phyloP scores from a whole-genome alignment of 805 yeast species.

The Candida krabiensis region DNA sequence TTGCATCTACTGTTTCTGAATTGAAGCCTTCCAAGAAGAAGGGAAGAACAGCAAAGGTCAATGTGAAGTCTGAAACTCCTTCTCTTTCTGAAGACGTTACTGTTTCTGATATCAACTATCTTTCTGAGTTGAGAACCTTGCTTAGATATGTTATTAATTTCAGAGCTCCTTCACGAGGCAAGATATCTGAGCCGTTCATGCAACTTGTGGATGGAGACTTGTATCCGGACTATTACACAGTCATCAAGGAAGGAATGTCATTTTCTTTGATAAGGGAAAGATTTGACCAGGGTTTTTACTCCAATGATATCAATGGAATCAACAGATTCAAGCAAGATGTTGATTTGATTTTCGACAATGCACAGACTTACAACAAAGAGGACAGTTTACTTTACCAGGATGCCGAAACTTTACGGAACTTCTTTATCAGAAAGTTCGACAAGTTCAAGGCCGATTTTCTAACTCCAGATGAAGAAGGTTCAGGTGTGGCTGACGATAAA shows the following conservation, averaged over 20 bases:
- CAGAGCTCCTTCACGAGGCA: slow-evolving; percentile 49
- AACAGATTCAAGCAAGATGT: slow-evolving; percentile 60
- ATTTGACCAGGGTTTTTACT: slow-evolving; percentile 51
- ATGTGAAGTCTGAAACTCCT: slow-evolving; percentile 1
- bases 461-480: slow-evolving; percentile 22
- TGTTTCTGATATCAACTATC: slow-evolving; percentile 7
- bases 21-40: slow-evolving; percentile 4
- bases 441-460: slow-evolving; percentile 32
- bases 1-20: neutral
- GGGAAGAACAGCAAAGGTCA: slow-evolving; percentile 1
- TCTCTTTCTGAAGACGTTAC: neutral
- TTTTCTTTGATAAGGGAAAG: slow-evolving; percentile 56
- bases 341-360: slow-evolving; percentile 70
- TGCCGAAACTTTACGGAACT: slow-evolving; percentile 57
- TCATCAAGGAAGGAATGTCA: slow-evolving; percentile 74
- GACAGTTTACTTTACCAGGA: slow-evolving; percentile 71
- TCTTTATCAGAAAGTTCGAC: slow-evolving; percentile 44
- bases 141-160: slow-evolving; percentile 43
- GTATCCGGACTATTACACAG: slow-evolving; percentile 78
- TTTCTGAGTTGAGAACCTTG: slow-evolving; percentile 25
- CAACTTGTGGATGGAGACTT: slow-evolving; percentile 68
- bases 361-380: slow-evolving; percentile 74
- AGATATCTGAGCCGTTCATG: slow-evolving; percentile 68
- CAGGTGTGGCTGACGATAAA: slow-evolving; percentile 9
- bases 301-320: slow-evolving; percentile 48